Base-by-base conservation (phyloP, 1,139 yeast species). In the Yamadazyma triangularis region DNA sequence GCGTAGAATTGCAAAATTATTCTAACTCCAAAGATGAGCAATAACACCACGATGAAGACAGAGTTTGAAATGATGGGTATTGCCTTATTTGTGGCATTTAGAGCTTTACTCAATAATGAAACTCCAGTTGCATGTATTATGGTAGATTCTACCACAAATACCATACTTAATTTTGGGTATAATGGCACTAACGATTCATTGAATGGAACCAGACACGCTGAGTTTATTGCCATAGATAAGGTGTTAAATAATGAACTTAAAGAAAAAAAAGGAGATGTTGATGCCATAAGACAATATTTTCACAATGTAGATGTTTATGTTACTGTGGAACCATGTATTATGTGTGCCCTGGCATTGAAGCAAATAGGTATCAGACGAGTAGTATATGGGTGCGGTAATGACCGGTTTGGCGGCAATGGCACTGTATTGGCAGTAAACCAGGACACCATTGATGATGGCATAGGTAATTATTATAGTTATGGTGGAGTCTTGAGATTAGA, bases 261-360 rank as follows among this genome's bases (percentile, higher is more conserved):
- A n/a, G 40, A 40, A 1, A 27, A 40, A 9, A n/a, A n/a, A n/a
- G n/a, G n/a, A n/a, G 43, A 48, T 24, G n/a, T 32, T 31, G 10
- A 50, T 35, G 29, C 42, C 42, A 15, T 53, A 15, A 47, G 18
- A 36, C 45, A 9, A 44, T 77, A 10, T 62, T 87, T 57, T 47
- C 59, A 31, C 66, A 72, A 42, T 53, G 75, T 38, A 11, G 77
- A 77, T 21, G 64, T 91, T 13, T 91, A 88, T 54, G 99, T 91
- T 15, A 87, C 97, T 0, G 97, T 91, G 1, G 99, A 91, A 55
- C 99, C 99, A 0, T 91, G 99, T 54, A 82, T 93, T 8, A 91
- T 91, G 99, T 91, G 99, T 62, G 97, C 96, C 0, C 80, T 94
- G 18, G 91, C 95, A 2, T 59, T 91, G 30, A 73, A 91, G 34